Base-by-base conservation (phyloP, 2,329 filamentous ascomycete genomes). In the Pseudohalonectria lignicola region DNA sequence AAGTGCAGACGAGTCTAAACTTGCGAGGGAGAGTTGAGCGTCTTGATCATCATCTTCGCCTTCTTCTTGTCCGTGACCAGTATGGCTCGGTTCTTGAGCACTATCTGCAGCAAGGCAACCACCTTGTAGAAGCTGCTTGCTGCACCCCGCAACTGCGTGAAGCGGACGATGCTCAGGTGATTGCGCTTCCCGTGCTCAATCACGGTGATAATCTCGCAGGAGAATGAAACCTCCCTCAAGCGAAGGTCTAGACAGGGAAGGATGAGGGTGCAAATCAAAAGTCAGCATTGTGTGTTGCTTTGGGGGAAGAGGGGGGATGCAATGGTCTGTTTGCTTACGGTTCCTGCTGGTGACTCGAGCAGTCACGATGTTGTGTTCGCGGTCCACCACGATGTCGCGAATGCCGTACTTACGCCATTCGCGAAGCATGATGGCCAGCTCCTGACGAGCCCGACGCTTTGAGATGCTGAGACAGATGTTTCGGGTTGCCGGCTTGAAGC, bases 81-180 rank as follows among this genome's bases (percentile, higher is more conserved):
- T 48, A 88, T 63, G 19, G 69, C 68, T 20, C 79, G 75, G 42
- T 66, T 66, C 45, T 67, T 69, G 54, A 93, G 77, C 13, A 86
- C 73, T 16, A 73, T 67, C 46, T 80, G 72, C 49, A 95, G 68
- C 3, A 82, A 82, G 42, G 87, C 82, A 19, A 93, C 74, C 9
- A 94, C 83, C 52, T 77, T 79, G 54, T 86, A 74, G 62, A 96
- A 94, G 48, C 83, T 92, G 50, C 82, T 92, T 28, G 86, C 87
- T 2, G 90, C 88, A n/a, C 90, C 92, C 41, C 80, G 80, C 53
- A 92, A 86, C 53, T 95, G 88, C 2, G 84, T 90, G 56, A 95
- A 86, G 26, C 86, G 81, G 21, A 85, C 77, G 46, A 95, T 78
- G 55, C 82, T 84, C 39, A 95, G 71, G 34, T 80, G 80, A 33